Evolutionary conservation across 2,329 filamentous ascomycete genomes (phyloP).

Genomic region (Trichophyton mentagrophytes): DNA sequence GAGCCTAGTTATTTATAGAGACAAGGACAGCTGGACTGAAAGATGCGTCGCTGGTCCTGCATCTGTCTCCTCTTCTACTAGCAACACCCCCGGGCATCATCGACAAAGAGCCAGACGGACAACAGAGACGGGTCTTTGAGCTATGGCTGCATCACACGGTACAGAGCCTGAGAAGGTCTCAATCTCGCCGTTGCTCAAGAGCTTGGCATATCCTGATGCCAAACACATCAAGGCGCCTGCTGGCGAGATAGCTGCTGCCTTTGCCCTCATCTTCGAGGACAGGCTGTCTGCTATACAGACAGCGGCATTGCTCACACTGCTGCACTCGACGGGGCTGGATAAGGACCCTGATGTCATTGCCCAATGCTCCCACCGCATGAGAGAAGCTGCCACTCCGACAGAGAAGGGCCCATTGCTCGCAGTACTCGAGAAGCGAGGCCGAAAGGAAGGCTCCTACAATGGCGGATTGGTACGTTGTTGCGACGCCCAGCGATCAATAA

Average conservation of each 20-base stretch:
- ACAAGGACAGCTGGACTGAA: not conserved
- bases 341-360: slow-evolving; percentile 73
- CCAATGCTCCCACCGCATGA: slow-evolving; percentile 73
- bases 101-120: not conserved
- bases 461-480: slow-evolving; percentile 62
- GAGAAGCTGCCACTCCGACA: slow-evolving; percentile 60
- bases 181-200: slow-evolving; percentile 37
- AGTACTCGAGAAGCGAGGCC: slow-evolving; percentile 48
- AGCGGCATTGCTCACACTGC: slow-evolving; percentile 71
- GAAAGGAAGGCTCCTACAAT: slow-evolving; percentile 58
- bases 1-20: not conserved
- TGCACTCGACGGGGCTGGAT: slow-evolving; percentile 85
- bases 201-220: slow-evolving; percentile 30
- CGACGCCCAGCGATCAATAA: too few relatives aligned
- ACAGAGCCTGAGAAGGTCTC: slow-evolving; percentile 27
- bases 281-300: slow-evolving; percentile 78
- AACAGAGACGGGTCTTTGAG: not conserved
- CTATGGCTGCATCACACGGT: not conserved
- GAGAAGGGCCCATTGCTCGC: slow-evolving; percentile 50
- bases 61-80: not conserved
- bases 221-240: slow-evolving; percentile 49
- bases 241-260: slow-evolving; percentile 74
- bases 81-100: not conserved
- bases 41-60: not conserved
- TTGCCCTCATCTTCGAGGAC: slow-evolving; percentile 85